Evolutionary conservation across 73 alveolate genomes (phyloP).

Genomic region (Paramecium sonneborni): DNA sequence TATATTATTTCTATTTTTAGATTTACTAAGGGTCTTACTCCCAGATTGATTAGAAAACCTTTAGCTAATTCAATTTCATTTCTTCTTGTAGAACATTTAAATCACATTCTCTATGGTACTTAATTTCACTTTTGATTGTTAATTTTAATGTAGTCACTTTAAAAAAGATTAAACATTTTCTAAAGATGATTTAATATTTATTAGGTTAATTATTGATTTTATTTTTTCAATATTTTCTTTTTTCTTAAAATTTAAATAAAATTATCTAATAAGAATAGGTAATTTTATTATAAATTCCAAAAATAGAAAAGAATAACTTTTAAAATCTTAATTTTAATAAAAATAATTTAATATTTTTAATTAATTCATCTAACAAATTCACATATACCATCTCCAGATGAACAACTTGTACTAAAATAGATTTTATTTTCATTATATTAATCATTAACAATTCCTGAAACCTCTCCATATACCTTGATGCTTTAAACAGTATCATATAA

Average conservation of each 20-base stretch:
- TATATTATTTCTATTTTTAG: background rate
- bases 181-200: background rate
- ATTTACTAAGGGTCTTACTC: constrained; percentile 47
- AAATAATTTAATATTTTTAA: too few relatives aligned
- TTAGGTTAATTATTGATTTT: background rate
- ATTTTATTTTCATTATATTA: background rate
- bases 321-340: too few relatives aligned
- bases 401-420: background rate
- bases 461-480: background rate
- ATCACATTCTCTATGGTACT: constrained; percentile 1
- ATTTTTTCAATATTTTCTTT: background rate
- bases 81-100: constrained; percentile 47
- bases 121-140: constrained; percentile 4
- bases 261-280: too few relatives aligned
- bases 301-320: too few relatives aligned
- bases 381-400: background rate
- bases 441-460: constrained; percentile 18
- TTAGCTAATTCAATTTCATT: constrained; percentile 57
- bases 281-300: too few relatives aligned
- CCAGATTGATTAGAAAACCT: constrained; percentile 63
- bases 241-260: background rate
- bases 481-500: background rate
- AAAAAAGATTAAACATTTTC: background rate
- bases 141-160: background rate
- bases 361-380: background rate